phyloP scores from a whole-genome alignment of 768 basidiomycete species.

The Mycena haematopus region DNA sequence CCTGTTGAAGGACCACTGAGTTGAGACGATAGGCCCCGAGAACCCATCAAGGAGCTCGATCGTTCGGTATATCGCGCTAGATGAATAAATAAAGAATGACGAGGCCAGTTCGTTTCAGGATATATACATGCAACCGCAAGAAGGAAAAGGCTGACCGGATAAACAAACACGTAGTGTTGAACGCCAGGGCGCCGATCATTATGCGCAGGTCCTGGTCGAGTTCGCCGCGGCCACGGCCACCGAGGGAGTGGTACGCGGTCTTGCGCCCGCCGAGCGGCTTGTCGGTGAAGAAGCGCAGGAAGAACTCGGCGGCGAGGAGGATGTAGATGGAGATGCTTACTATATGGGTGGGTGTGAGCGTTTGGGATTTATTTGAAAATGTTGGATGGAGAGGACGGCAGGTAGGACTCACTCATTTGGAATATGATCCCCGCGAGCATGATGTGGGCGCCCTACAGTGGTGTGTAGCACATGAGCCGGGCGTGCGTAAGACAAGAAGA shows the following conservation, averaged over 20 bases:
- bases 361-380: too few relatives aligned
- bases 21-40: not conserved
- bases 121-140: too few relatives aligned
- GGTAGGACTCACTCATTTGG: too few relatives aligned
- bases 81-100: not conserved
- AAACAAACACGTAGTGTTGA: not conserved
- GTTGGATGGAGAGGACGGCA: too few relatives aligned
- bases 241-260: not conserved
- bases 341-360: too few relatives aligned
- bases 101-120: too few relatives aligned
- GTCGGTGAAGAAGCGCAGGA: not conserved
- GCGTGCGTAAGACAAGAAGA: too few relatives aligned
- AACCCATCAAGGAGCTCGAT: not conserved
- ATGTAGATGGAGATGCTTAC: not conserved
- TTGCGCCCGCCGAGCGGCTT: not conserved
- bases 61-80: not conserved
- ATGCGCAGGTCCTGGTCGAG: not conserved
- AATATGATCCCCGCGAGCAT: not conserved
- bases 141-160: not conserved
- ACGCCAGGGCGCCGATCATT: not conserved
- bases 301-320: slow-evolving; percentile 6
- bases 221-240: not conserved
- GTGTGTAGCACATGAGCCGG: too few relatives aligned
- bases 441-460: slow-evolving; percentile 10
- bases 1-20: not conserved